Conservation (phyloP, 2,329 filamentous ascomycete species). For the Aspergillus alliaceus region DNA sequence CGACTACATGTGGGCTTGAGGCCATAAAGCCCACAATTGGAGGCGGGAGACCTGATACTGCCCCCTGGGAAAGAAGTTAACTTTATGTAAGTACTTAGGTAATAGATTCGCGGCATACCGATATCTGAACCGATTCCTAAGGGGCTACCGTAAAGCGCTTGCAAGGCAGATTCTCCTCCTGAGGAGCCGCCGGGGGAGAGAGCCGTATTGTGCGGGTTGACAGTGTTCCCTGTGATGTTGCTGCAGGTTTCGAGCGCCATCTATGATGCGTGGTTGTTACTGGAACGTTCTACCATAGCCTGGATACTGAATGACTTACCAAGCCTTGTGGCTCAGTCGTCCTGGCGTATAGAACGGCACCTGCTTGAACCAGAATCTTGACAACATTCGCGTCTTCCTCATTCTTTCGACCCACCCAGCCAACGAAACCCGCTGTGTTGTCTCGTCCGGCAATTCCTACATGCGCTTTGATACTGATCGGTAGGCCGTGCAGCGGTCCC, state of each 20-base stretch:
- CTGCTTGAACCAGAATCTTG: slow-evolving; percentile 27
- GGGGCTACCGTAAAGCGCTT: slow-evolving; percentile 22
- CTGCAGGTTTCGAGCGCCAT: slow-evolving; percentile 33
- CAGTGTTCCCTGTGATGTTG: slow-evolving; percentile 29
- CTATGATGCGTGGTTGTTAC: not conserved
- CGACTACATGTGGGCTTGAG: slow-evolving; percentile 23
- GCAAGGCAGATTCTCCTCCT: slow-evolving; percentile 24
- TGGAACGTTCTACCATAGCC: no score
- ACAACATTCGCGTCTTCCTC: slow-evolving; percentile 26
- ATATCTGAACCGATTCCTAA: slow-evolving; percentile 26
- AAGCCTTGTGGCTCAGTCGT: slow-evolving; percentile 31
- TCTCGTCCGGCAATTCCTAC: slow-evolving; percentile 25
- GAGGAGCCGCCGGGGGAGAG: slow-evolving; percentile 24
- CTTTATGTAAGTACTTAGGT: not conserved
- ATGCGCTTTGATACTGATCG: slow-evolving; percentile 48
- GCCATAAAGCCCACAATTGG: slow-evolving; percentile 26
- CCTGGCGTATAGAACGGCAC: slow-evolving; percentile 31
- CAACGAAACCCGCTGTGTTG: slow-evolving; percentile 27
- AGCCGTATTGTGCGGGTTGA: slow-evolving; percentile 24
- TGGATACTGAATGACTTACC: not conserved
- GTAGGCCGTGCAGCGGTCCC: slow-evolving; percentile 56
- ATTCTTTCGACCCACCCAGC: slow-evolving; percentile 24
- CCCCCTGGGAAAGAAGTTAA: slow-evolving; percentile 9
- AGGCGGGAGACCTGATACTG: slow-evolving; percentile 25
- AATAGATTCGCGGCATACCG: not conserved